A percentile compares a stretch with the other conserved stretches of the same genome.
phyloP scores from a whole-genome alignment of 2,329 filamentous ascomycete genomes.

The Didymosphaeria variabile region DNA sequence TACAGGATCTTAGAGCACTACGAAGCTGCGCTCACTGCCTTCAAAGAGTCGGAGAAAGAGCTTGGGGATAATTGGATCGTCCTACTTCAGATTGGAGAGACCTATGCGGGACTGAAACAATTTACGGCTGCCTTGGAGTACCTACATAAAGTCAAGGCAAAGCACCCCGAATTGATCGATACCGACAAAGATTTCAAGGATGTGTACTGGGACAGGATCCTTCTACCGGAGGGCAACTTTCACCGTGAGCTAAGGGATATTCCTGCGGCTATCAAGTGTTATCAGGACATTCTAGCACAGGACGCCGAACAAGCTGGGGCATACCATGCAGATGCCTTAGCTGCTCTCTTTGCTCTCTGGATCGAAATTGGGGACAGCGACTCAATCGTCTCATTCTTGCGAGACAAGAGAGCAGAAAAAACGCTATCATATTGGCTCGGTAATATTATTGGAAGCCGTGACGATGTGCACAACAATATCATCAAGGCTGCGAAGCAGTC shows the following conservation, averaged over 20 bases:
- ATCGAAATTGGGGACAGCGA: background rate
- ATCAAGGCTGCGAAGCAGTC: slow-evolving; percentile 12
- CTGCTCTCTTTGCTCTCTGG: slow-evolving; percentile 1
- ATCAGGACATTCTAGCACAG: slow-evolving; percentile 10
- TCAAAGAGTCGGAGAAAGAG: background rate
- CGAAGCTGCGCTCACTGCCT: background rate
- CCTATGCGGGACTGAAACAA: background rate
- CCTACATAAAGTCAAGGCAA: slow-evolving; percentile 11
- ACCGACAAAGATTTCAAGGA: slow-evolving; percentile 9
- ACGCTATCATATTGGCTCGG: slow-evolving; percentile 12
- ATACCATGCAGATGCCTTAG: background rate
- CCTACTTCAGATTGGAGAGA: slow-evolving; percentile 1
- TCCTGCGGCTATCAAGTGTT: slow-evolving; percentile 7
- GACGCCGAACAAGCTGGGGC: background rate
- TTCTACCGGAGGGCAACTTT: slow-evolving; percentile 6
- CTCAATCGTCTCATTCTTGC: slow-evolving; percentile 11
- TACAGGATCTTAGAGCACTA: background rate
- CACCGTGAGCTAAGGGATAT: background rate
- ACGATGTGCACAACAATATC: slow-evolving; percentile 13
- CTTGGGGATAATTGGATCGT: slow-evolving; percentile 1
- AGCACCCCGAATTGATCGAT: slow-evolving; percentile 5
- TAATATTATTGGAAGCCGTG: background rate
- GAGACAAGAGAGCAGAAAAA: background rate
- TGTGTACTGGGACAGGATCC: slow-evolving; percentile 4
- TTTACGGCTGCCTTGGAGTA: slow-evolving; percentile 2